These are phyloP conservation scores for Hypoxylon subgilvum DNA, from an alignment of 495 filamentous ascomycete species.

Conservation along the genomic window DNA sequence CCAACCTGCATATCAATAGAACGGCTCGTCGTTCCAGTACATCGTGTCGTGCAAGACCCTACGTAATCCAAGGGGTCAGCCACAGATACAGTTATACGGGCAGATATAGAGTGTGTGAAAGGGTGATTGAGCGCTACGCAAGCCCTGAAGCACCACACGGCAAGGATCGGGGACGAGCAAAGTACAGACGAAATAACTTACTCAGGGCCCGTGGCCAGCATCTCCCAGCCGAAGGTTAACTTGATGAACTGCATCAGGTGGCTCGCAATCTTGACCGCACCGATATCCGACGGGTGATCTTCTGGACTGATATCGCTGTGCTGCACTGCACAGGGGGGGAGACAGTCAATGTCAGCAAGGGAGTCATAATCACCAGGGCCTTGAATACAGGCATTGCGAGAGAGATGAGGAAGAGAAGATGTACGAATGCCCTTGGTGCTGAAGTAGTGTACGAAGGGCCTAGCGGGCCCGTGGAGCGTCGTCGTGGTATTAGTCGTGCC, in stretches of 20 bases:
- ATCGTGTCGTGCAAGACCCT: conserved; percentile 65
- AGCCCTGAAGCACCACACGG: too few relatives aligned
- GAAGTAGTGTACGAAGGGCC: conserved; percentile 70
- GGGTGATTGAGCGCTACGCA: too few relatives aligned
- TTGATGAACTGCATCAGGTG: conserved; percentile 65
- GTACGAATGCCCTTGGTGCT: conserved; percentile 64
- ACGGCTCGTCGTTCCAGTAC: conserved; percentile 65
- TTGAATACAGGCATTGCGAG: too few relatives aligned
- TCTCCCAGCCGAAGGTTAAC: conserved; percentile 63
- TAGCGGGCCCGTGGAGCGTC: conserved; percentile 40
- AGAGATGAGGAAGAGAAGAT: too few relatives aligned
- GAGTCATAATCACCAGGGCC: too few relatives aligned
- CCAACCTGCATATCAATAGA: too few relatives aligned
- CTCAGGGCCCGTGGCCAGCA: conserved; percentile 66
- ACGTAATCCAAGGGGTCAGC: not conserved
- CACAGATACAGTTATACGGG: too few relatives aligned
- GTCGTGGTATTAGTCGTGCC: conserved; percentile 50
- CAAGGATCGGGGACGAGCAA: too few relatives aligned
- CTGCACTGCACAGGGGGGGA: conserved; percentile 57
- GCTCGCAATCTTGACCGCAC: conserved; percentile 71
- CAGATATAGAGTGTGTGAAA: too few relatives aligned
- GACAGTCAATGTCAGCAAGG: too few relatives aligned
- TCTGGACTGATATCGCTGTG: conserved; percentile 71
- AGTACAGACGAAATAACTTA: conserved; percentile 32
- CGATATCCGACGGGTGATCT: conserved; percentile 70